Evolutionary conservation across 257 asterid species (phyloP), one percentile per base, ranked within the genome.

Genomic region (Salvia splendens): DNA sequence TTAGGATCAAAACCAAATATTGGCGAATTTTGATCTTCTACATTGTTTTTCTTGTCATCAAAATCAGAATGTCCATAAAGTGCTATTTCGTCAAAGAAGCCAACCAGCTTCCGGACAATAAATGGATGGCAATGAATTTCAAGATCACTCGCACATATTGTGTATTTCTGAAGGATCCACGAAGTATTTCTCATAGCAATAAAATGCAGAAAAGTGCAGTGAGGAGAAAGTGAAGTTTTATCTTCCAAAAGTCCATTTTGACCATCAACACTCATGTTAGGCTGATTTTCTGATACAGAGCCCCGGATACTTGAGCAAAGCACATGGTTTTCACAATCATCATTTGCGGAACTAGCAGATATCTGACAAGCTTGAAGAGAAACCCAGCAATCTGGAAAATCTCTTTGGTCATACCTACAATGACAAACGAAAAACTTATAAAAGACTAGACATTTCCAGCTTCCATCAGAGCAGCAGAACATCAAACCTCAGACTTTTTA

Each of bases 61-160:
- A 36, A 56, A 67, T 64, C 70, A 76, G 90, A 77, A 41, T 73
- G 49, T 52, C 70, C 82, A 77, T 28, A 38, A 67, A 66, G 68
- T 61, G 65, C 49, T 46, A 88, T 67, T 78, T 79, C 80, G 80
- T 86, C 79, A 6, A 82, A 42, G 77, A 93, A 87, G 46, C 73
- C 78, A 75, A 77, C 74, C 70, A 90, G 61, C 69, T 76, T 77
- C 64, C 87, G 91, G 65, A 88, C 82, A 75, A 93, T 74, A 69
- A 72, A 78, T 2, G 96, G 97, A 65, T 89, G 77, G 82, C 86
- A 93, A 78, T 88, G 96, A 51, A 93, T 58, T 53, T 89, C 92
- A 77, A 85, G 75, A 68, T 79, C 81, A 61, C 77, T 80, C 49
- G 86, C 68, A 51, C 77, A 74, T 51, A 88, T 41, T 49, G 72